phyloP scores from a whole-genome alignment of 2,329 filamentous ascomycete species.

The Clathrospora elynae region DNA sequence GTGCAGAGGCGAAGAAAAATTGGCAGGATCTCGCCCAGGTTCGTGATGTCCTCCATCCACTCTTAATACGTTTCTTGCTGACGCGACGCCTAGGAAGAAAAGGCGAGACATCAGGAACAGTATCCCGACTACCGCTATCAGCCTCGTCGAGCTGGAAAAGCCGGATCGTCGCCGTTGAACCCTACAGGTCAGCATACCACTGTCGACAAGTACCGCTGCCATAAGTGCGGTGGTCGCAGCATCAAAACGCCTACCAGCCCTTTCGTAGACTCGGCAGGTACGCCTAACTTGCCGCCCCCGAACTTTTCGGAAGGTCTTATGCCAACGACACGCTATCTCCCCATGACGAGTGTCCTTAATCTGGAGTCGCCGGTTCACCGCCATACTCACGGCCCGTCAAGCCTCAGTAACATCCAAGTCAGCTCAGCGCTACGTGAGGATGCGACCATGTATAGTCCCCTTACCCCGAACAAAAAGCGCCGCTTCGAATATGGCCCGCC shows the following conservation, averaged over 20 bases:
- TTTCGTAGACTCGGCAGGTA: conserved; percentile 52
- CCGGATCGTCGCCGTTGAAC: conserved; percentile 47
- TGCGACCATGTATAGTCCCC: conserved; percentile 35
- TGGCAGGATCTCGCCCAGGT: conserved; percentile 91
- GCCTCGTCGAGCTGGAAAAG: conserved; percentile 63
- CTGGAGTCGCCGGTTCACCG: conserved; percentile 44
- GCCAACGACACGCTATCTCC: conserved; percentile 42
- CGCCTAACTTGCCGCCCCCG: conserved; percentile 49
- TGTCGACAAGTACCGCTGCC: conserved; percentile 60
- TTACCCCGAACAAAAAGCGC: conserved; percentile 45
- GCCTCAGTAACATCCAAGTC: conserved; percentile 38
- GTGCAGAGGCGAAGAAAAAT: conserved; percentile 73
- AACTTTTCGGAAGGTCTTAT: conserved; percentile 40
- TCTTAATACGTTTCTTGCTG: conserved; percentile 9
- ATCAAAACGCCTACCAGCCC: conserved; percentile 67
- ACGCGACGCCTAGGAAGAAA: conserved; percentile 69
- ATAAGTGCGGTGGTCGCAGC: conserved; percentile 72
- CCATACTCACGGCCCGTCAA: conserved; percentile 30
- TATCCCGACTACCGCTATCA: conserved; percentile 96
- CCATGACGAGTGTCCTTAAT: conserved; percentile 51
- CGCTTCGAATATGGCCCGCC: conserved; percentile 36
- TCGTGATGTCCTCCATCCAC: conserved; percentile 23
- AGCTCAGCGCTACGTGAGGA: conserved; percentile 32
- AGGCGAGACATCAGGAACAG: conserved; percentile 82
- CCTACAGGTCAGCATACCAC: conserved; percentile 42